Evolutionary conservation across 2,329 filamentous ascomycete species (phyloP).

Genomic region (Aspergillus phoenicis): DNA sequence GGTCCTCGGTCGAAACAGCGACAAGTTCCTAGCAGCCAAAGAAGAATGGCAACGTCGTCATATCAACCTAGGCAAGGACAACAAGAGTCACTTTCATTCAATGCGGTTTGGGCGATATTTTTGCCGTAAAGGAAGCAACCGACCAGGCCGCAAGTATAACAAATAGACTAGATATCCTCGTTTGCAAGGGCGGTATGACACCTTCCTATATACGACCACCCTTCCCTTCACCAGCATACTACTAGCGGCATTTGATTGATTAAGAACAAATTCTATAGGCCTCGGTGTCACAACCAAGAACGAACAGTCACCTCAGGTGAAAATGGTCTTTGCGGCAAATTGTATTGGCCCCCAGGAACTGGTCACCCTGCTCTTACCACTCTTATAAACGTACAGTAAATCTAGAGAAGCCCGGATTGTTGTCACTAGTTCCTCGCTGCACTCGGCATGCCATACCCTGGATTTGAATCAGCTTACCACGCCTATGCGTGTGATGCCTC

Average conservation of each 20-base stretch:
- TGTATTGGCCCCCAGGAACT: not conserved
- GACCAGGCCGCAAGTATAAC: not conserved
- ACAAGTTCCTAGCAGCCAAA: conserved; percentile 27
- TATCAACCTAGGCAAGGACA: conserved; percentile 22
- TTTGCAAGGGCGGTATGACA: not conserved
- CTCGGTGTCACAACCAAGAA: not conserved
- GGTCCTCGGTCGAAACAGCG: conserved; percentile 30
- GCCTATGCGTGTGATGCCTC: not conserved
- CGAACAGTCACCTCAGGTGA: not conserved
- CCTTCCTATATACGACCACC: no score
- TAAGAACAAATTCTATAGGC: not conserved
- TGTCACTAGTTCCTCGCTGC: not conserved
- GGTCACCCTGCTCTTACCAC: not conserved
- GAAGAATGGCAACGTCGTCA: conserved; percentile 26
- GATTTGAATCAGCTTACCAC: not conserved
- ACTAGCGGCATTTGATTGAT: not conserved
- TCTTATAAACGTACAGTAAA: not conserved
- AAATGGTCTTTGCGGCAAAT: not conserved
- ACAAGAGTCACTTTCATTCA: conserved; percentile 27
- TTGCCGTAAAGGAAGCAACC: not conserved
- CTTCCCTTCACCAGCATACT: not conserved
- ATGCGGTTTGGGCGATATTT: conserved; percentile 30
- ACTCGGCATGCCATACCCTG: not conserved
- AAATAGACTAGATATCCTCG: not conserved
- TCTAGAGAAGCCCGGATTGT: not conserved